Evolutionary conservation across 495 filamentous ascomycete species (phyloP).

Genomic region (Geoglossum glabrum): DNA sequence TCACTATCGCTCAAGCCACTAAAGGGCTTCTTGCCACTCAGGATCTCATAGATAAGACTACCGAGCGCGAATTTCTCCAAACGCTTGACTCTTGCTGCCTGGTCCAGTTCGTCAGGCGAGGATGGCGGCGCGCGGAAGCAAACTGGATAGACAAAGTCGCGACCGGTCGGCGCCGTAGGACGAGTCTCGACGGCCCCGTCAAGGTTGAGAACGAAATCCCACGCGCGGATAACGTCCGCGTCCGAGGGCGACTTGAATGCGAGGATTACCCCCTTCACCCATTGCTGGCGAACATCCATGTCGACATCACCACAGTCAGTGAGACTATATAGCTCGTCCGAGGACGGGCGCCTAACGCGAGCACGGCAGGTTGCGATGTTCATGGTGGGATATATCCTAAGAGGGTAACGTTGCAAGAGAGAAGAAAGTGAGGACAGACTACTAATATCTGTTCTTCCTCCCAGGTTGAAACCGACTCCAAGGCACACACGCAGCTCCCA

Average conservation of each 20-base stretch:
- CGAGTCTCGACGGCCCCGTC: not conserved
- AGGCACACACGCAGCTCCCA: too few species aligned
- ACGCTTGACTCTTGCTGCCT: not conserved
- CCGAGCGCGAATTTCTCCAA: not conserved
- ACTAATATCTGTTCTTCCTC: too few species aligned
- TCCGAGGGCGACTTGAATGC: not conserved
- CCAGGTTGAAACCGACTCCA: too few species aligned
- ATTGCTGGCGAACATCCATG: not conserved
- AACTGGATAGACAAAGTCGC: not conserved
- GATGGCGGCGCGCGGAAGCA: not conserved
- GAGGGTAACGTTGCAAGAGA: too few species aligned
- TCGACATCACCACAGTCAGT: not conserved
- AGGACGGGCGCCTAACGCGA: not conserved
- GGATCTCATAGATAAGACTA: constrained; percentile 11
- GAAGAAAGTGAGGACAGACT: too few species aligned
- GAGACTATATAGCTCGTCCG: not conserved
- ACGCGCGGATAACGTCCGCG: not conserved
- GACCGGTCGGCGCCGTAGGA: not conserved
- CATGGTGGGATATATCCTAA: not conserved
- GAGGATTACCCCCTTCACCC: not conserved
- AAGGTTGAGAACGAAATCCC: not conserved
- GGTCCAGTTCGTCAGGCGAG: not conserved
- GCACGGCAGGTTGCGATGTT: not conserved
- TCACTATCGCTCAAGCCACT: constrained; percentile 8
- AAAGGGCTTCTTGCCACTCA: constrained; percentile 7